Conservation (phyloP, 2,329 filamentous ascomycete species). For the Cladophialophora bantiana region DNA sequence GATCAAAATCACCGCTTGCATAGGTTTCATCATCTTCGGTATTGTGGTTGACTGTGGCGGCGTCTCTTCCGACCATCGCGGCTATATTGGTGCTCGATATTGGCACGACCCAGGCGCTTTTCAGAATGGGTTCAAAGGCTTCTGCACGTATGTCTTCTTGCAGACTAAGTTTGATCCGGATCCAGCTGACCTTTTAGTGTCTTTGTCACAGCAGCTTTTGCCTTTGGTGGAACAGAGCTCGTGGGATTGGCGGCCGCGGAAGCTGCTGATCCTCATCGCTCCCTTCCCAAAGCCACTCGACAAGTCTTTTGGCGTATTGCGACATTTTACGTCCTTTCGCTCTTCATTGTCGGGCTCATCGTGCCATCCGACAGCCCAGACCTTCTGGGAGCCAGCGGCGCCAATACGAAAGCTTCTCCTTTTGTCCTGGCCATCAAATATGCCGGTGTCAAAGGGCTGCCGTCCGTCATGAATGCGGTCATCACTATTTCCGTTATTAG, state of each 20-base stretch:
- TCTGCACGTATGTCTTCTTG: slow-evolving; percentile 55
- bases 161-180: neutral
- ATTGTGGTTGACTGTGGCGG: slow-evolving; percentile 75
- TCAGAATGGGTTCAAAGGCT: slow-evolving; percentile 71
- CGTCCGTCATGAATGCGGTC: slow-evolving; percentile 90
- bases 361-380: slow-evolving; percentile 69
- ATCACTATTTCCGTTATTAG: slow-evolving; percentile 89
- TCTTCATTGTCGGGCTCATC: slow-evolving; percentile 80
- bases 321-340: slow-evolving; percentile 84
- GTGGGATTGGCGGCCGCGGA: slow-evolving; percentile 68
- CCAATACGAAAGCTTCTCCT: slow-evolving; percentile 78
- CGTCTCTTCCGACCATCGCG: slow-evolving; percentile 64
- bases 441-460: slow-evolving; percentile 79
- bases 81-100: slow-evolving; percentile 80
- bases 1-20: slow-evolving; percentile 78
- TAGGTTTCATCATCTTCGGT: slow-evolving; percentile 72
- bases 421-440: slow-evolving; percentile 93
- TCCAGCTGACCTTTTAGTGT: slow-evolving; percentile 45
- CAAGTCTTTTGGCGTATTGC: slow-evolving; percentile 95
- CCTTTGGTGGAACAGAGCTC: slow-evolving; percentile 69
- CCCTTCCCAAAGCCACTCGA: slow-evolving; percentile 84
- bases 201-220: slow-evolving; percentile 69
- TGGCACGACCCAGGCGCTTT: slow-evolving; percentile 78
- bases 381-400: slow-evolving; percentile 67
- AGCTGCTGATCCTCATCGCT: slow-evolving; percentile 67